phyloP scores from a whole-genome alignment of 2,329 filamentous ascomycete genomes.

The Didymella exigua region DNA sequence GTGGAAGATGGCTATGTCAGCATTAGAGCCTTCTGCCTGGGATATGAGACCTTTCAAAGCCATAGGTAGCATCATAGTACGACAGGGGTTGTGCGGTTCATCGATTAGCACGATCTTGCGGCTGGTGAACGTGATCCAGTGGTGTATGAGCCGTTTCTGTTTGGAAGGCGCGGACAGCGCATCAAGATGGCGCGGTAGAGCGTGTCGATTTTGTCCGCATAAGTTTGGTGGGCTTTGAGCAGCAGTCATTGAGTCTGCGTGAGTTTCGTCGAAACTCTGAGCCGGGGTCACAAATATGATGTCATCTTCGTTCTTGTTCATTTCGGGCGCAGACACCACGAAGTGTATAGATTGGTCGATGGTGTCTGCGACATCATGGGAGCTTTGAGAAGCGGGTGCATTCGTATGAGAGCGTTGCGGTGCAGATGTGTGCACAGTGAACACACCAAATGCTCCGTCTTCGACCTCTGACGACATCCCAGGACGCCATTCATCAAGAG shows the following conservation, averaged over 20 bases:
- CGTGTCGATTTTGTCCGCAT: neutral
- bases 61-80: constrained; percentile 23
- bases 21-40: constrained; percentile 6
- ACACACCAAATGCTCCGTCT: constrained; percentile 13
- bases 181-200: constrained; percentile 12
- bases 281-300: neutral
- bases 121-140: constrained; percentile 20
- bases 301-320: too few relatives aligned
- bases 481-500: constrained; percentile 13
- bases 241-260: neutral
- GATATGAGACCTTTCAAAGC: constrained; percentile 16
- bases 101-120: constrained; percentile 18
- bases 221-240: neutral
- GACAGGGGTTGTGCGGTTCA: constrained; percentile 19
- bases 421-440: neutral
- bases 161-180: constrained; percentile 7
- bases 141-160: constrained; percentile 19
- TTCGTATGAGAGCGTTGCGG: neutral
- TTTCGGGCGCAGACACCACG: too few relatives aligned
- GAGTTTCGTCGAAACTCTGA: neutral
- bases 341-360: too few relatives aligned
- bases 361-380: neutral
- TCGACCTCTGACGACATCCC: neutral
- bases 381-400: neutral
- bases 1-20: constrained; percentile 20